Base-by-base conservation (phyloP, 208 protist species). In the Tetramitus jugosus region DNA sequence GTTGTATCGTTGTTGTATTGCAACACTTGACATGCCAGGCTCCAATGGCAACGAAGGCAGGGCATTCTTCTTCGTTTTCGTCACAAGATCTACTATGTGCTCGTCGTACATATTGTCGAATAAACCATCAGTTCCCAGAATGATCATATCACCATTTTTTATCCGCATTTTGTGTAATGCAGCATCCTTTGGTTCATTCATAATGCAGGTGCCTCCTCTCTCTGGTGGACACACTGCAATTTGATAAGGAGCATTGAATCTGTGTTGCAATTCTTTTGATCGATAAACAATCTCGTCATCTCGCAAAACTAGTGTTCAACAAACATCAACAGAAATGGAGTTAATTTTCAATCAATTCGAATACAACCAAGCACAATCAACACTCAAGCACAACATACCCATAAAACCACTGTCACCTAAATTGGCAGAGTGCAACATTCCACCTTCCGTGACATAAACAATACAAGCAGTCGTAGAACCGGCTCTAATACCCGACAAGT, bases 161-260 rank as follows among this genome's bases (percentile, higher is more conserved):
- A 81, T 91, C 89, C 13, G 78, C 76, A 20, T 90, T 86, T 8
- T 78, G 62, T 79, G 93, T 90, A 7, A 87, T 85, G 79, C 91
- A 91, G 23, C 65, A 42, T 76, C 61, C 23, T 71, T 74, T 43
- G 64, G 37, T 60, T 72, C n/a, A 46, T 60, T 72, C 26, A 45
- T 8, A 33, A 79, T 62, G 14, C 62, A 46, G 1, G 31, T 35
- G 23, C 43, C 43, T 40, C 20, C n/a, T 71, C 26, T 39, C 46
- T 64, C 71, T 84, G 89, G 49, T 86, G 91, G 91, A 60, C 92
- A 77, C 76, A 96, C 87, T 20, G 89, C 87, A 8, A 96, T 85
- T 84, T 96, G 92, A 78, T 93, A 94, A 13, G 92, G 92, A 13
- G 90, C 86, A 85, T 94, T 96, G 83, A 96, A 94, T 79, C 86